Evolutionary conservation across 306 rosid genomes (phyloP), one percentile per base, ranked within the genome.

Genomic region (Erythrophleum fordii): DNA sequence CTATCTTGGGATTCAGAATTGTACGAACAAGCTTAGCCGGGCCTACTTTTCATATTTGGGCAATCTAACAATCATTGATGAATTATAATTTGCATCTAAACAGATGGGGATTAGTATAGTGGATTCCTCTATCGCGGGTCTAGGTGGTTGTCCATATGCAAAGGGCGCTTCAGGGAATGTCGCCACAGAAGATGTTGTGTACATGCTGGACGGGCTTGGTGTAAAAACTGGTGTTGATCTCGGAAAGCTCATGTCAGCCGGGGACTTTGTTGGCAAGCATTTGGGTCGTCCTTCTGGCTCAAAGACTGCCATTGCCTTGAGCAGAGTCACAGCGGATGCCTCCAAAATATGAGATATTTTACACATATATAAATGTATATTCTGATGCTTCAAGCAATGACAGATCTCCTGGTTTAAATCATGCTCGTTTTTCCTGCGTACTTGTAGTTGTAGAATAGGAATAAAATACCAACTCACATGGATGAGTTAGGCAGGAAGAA

Each of bases 151-250:
- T 73, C 91, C 93, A n/a, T 87, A 87, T 62, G 93, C 93, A 5
- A 85, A 84, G 64, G 93, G 93, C 80, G 93, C 91, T 69, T 84
- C 91, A 0, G 91, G 91, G 49, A 92, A 94, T 61, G 93, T 92
- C 51, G 92, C 97, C 25, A 90, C 94, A n/a, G 98, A 92, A 86
- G 98, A 94, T 84, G 98, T 94, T 56, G 91, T 94, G 41, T 94
- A 94, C 90, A 89, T 89, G 98, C 90, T 92, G 51, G 82, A 84
- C 69, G 98, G 94, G 4, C 88, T 92, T 37, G 96, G 97, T 78
- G 83, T 94, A 5, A 80, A 87, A 77, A 94, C 96, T 58, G 87
- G 87, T 60, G 88, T 92, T 74, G 94, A 94, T 87, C 64, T 94
- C 76, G 72, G 61, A 39, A 92, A 89, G 89, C 96, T 94, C 82